Evolutionary conservation across 2,329 filamentous ascomycete species (phyloP).

Genomic region (Fusarium chuoi): DNA sequence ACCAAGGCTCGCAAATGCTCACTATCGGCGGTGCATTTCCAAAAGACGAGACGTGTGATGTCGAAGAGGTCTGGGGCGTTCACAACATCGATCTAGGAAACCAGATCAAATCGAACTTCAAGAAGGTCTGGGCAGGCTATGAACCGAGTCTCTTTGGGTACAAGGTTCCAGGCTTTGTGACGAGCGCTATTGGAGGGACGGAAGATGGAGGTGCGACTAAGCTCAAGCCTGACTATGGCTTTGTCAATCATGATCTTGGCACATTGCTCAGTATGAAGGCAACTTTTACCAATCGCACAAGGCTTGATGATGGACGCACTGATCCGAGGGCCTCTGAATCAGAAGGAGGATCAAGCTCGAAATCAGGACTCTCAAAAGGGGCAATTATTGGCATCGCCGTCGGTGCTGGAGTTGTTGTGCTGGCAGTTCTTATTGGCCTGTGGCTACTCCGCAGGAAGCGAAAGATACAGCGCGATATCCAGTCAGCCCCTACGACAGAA

Average conservation of each 20-base stretch:
- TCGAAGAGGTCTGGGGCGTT: neutral
- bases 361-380: neutral
- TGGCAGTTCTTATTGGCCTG: neutral
- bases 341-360: neutral
- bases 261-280: neutral
- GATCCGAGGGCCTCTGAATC: neutral
- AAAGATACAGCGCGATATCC: neutral
- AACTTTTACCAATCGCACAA: neutral
- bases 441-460: neutral
- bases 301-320: neutral
- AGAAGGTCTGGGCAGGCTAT: slow-evolving; percentile 3
- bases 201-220: neutral
- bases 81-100: neutral
- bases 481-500: neutral
- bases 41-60: neutral
- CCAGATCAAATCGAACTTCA: neutral
- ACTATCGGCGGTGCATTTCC: neutral
- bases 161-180: neutral
- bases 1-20: neutral
- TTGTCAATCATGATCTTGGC: neutral
- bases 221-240: neutral
- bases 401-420: neutral
- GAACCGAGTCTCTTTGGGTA: neutral
- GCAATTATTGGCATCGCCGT: neutral
- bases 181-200: neutral